phyloP scores from a whole-genome alignment of 768 basidiomycete genomes.

The Rhodotorula toruloides region DNA sequence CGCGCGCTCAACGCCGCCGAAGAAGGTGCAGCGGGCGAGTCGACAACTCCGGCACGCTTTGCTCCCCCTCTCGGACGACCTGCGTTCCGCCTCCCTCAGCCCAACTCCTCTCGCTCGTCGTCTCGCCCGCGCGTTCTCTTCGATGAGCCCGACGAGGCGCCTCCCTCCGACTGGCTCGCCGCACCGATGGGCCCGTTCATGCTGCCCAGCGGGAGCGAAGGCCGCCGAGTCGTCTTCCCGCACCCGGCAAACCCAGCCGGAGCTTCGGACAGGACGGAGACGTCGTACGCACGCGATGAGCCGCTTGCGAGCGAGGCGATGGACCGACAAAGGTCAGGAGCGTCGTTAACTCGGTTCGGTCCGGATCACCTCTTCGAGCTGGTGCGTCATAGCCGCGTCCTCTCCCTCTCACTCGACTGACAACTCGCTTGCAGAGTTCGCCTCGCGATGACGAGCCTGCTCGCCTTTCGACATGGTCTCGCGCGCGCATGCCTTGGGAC shows the following conservation, averaged over 20 bases:
- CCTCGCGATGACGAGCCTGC: neutral
- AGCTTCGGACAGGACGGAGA: too few species aligned
- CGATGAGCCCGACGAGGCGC: constrained; percentile 3
- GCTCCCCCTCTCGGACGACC: neutral
- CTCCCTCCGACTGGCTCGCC: neutral
- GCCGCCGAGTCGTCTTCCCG: constrained; percentile 16
- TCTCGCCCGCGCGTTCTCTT: neutral
- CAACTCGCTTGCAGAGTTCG: neutral
- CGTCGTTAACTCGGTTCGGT: neutral
- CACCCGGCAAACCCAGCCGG: constrained; percentile 19
- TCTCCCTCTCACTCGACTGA: neutral
- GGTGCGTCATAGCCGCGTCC: neutral
- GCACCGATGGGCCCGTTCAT: neutral
- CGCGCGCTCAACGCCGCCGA: neutral
- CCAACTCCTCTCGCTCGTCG: neutral
- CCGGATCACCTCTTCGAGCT: neutral
- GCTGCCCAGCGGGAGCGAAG: constrained; percentile 31
- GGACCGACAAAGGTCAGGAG: neutral
- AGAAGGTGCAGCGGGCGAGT: neutral
- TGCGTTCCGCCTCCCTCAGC: neutral
- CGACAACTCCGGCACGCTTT: too few species aligned
- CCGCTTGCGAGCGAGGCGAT: neutral
- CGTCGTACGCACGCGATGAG: too few species aligned
- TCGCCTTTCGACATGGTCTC: too few species aligned
- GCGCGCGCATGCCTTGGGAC: neutral